A percentile compares a stretch with the other conserved stretches of the same genome.
These are phyloP conservation scores for Marasmius oreades DNA, from an alignment of 1,284 basidiomycete genomes.

Conservation along the genomic window DNA sequence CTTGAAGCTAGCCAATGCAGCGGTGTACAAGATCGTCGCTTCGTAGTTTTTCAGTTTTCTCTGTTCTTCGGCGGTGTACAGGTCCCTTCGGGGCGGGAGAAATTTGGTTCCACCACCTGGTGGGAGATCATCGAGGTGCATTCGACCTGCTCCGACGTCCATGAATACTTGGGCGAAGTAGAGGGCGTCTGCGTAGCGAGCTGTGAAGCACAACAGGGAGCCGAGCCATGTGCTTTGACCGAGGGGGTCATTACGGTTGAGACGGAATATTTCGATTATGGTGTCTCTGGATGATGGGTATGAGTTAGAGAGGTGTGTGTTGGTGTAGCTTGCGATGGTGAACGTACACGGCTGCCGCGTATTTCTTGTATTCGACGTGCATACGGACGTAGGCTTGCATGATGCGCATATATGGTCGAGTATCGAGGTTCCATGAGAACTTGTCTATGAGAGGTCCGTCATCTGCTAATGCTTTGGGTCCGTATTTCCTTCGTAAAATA, in stretches of 20 bases:
- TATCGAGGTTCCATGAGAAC: constrained; percentile 28
- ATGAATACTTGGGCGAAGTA: constrained; percentile 30
- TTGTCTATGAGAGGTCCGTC: constrained; percentile 24
- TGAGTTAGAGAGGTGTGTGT: background rate
- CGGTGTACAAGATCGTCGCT: constrained; percentile 25
- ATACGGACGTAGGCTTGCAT: constrained; percentile 31
- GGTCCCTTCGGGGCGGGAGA: constrained; percentile 4
- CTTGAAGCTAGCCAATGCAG: constrained; percentile 30
- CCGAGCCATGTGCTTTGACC: constrained; percentile 30
- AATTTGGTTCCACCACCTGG: constrained; percentile 29
- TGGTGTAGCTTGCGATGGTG: background rate
- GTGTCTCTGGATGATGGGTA: constrained; percentile 21
- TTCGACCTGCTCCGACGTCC: constrained; percentile 6
- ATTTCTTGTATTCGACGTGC: constrained; percentile 25
- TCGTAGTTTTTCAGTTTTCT: constrained; percentile 1
- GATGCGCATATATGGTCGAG: constrained; percentile 35
- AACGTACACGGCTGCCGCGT: constrained; percentile 27
- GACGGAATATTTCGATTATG: constrained; percentile 33
- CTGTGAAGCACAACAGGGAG: constrained; percentile 25
- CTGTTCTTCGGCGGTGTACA: constrained; percentile 11
- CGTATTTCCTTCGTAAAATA: constrained; percentile 1
- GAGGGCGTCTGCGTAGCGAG: constrained; percentile 27
- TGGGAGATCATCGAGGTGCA: constrained; percentile 9
- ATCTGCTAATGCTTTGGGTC: constrained; percentile 28
- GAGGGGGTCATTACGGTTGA: constrained; percentile 32